Evolutionary conservation across 805 yeast genomes (phyloP).

Genomic region (Wickerhamomyces bovis): DNA sequence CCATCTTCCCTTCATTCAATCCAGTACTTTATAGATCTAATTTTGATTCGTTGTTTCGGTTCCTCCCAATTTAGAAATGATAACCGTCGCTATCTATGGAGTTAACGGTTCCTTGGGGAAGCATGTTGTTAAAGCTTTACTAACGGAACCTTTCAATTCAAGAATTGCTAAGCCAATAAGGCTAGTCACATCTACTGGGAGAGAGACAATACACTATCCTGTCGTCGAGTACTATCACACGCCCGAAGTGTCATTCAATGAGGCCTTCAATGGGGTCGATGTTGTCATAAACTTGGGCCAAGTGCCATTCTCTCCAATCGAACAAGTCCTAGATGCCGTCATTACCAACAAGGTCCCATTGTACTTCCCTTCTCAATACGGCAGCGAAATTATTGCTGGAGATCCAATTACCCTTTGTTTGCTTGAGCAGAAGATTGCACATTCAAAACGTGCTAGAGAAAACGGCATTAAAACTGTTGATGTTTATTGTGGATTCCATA

Average conservation of each 20-base stretch:
- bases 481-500: conserved; percentile 34
- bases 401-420: conserved; percentile 29
- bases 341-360: conserved; percentile 38
- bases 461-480: conserved; percentile 42
- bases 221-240: conserved; percentile 11
- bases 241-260: conserved; percentile 20
- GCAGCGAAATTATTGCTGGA: conserved; percentile 34
- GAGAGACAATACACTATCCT: conserved; percentile 8
- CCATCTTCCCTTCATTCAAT: neutral
- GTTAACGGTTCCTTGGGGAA: conserved; percentile 45
- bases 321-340: conserved; percentile 33
- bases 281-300: conserved; percentile 42
- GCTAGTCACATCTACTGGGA: conserved; percentile 33
- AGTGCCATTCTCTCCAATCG: conserved; percentile 24
- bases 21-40: neutral
- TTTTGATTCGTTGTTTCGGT: neutral
- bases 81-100: conserved; percentile 44
- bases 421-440: conserved; percentile 27
- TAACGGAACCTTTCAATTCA: conserved; percentile 34
- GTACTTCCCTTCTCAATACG: conserved; percentile 57
- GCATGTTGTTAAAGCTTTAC: conserved; percentile 39
- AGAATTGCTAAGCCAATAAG: conserved; percentile 42
- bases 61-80: neutral
- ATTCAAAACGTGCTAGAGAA: conserved; percentile 32
- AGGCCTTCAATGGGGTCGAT: conserved; percentile 40